Evolutionary conservation across 2,329 filamentous ascomycete species (phyloP), one percentile per base, ranked within the genome.

Genomic region (Fusarium pseudonygamai): DNA sequence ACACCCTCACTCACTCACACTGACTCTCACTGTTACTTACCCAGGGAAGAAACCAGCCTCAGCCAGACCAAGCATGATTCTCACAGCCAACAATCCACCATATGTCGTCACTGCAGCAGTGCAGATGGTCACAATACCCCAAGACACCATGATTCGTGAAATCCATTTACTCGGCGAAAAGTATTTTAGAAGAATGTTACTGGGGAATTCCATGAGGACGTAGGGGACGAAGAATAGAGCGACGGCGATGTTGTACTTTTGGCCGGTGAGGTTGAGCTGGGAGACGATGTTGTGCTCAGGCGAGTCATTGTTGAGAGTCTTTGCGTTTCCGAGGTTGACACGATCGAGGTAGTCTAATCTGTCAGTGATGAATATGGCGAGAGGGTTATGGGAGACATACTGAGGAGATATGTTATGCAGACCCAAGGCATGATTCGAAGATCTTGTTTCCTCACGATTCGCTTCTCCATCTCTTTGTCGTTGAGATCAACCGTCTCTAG

Each of bases 11-110:
- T 18, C n/a, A 22, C 7, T 12, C 11, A 36, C 10, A 18, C 8
- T 22, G 3, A 18, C 20, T 20, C 6, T 1, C 16, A 1, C 1
- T 9, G 4, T 14, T 0, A 13, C 74, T 58, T 34, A 72, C 73
- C 77, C 86, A 1, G 87, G 87, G 66, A 88, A 86, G 52, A 89
- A 85, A 10, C 86, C 86, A 42, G 84, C 84, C 68, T 89, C 88
- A 18, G 84, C 81, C 22, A 89, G 76, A 24, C 88, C 88, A 7
- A 89, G 80, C 50, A 87, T 83, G 73, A 88, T 84, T 30, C 87
- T 81, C 20, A 83, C 85, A 30, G 82, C 80, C 16, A 88, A 76
- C 49, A 87, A 82, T 2, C 85, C 86, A 2, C 80, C 79, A 66
- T 87, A 87, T 37, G 83, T 88, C 14, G 83, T 79, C 6, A 85